These are phyloP conservation scores for Thuidium tamariscinum DNA, from an alignment of 225 moss, liverwort and hornwort genomes.

Conservation along the genomic window DNA sequence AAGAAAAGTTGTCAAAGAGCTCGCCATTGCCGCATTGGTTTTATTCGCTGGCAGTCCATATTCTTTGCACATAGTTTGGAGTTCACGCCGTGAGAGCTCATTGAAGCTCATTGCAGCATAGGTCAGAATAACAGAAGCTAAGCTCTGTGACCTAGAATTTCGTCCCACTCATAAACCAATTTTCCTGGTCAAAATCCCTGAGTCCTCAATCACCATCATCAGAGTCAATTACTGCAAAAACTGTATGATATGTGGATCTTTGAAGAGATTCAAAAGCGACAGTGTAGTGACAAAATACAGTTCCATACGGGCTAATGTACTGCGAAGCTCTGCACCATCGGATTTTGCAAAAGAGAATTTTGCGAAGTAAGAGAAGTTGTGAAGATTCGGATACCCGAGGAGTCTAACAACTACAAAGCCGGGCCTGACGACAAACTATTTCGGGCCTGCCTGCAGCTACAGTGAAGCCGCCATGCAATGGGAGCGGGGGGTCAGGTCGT, in stretches of 20 bases:
- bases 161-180: background rate
- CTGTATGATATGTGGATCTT: background rate
- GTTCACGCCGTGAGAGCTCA: slow-evolving; percentile 13
- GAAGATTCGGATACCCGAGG: background rate
- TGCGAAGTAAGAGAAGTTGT: background rate
- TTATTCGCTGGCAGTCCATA: slow-evolving; percentile 22
- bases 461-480: background rate
- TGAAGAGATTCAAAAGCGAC: background rate
- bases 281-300: background rate
- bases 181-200: background rate
- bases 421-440: background rate
- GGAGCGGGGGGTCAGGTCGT: background rate
- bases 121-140: background rate
- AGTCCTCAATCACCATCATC: background rate
- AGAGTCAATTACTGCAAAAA: background rate
- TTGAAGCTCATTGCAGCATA: slow-evolving; percentile 4
- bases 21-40: slow-evolving; percentile 19
- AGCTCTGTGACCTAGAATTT: background rate
- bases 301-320: background rate
- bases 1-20: slow-evolving; percentile 6
- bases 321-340: background rate
- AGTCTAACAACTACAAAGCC: background rate
- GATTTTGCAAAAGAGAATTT: background rate
- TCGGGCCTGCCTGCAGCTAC: no score
- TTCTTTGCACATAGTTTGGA: slow-evolving; percentile 14